Evolutionary conservation across 148 eudicot genomes (phyloP), one percentile per base, ranked within the genome.

Genomic region (Tetragonia tetragonoides): DNA sequence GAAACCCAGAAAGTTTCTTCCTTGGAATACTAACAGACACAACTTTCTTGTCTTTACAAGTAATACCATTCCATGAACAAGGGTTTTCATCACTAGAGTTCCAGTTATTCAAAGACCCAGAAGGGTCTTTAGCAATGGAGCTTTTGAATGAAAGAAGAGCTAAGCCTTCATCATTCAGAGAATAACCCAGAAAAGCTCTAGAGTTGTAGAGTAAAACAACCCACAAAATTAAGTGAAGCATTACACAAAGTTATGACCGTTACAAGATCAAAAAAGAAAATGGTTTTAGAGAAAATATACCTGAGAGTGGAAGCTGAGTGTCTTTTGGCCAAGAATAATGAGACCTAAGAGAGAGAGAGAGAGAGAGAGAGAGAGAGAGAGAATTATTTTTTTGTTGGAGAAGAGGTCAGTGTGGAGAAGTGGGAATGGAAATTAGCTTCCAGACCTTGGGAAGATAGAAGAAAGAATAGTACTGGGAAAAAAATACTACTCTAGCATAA

Each of bases 21-120:
- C 86, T 93, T 40, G 99, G 99, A 16, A 93, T 93, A 65, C 93
- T 90, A 70, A 95, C 76, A 67, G 99, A 93, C 1, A 93, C 88
- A 61, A 93, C 97, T 73, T 66, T 93, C 63, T 77, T 86, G 49
- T 88, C 87, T 86, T 87, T 90, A 80, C 99, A 95, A 61, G 98
- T 88, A n/a, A 95, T 79, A 16, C 97, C 99, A 88, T 91, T 93
- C 99, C 99, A 95, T 14, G 88, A 88, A 90, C 99, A 95, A 67
- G 99, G 97, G 84, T 78, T 91, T 77, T 84, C 89, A 87, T 91
- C 92, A 79, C 84, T 79, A 20, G 71, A 82, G 82, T 93, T 95
- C 99, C 99, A 95, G 44, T 89, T 91, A 62, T 44, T 83, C 49
- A 95, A 63, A 21, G 95, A 85, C 74, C 90, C 89, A 73, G 80